Base-by-base conservation (phyloP, 2,329 filamentous ascomycete genomes). In the Meredithiella fracta region DNA sequence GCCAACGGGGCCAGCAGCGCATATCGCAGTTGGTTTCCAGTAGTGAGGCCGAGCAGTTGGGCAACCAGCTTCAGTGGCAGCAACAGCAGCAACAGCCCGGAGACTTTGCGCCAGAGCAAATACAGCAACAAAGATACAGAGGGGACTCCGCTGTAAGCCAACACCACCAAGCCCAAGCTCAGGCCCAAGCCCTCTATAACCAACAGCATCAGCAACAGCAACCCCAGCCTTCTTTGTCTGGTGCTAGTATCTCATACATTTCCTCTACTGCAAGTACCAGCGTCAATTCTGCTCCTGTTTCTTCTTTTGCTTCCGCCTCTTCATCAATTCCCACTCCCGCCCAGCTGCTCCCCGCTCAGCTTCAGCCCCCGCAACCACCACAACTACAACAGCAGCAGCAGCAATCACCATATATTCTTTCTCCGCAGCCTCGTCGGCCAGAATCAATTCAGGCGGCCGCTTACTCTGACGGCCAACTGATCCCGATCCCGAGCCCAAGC, bases 141-240 rank as follows among this genome's bases (percentile, higher is more conserved):
- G 47, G 53, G 34, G 40, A 53, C 55, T 53, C 61, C 60, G 44
- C 51, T 63, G 4, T 63, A 59, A 52, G 31, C 37, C 54, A 52
- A 9, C 55, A 62, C 58, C 66, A 68, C 60, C 68, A 72, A 61
- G 66, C 64, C 60, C 68, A 72, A 61, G 66, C 64, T 17, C 49
- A 51, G 23, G 49, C 49, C n/a, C 49, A 51, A 31, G 49, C 49
- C 26, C 49, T 25, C 25, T 29, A n/a, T 51, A 20, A 51, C 20
- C 54, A 54, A 17, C 53, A 56, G 47, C 54, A n/a, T n/a, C n/a
- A 50, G 9, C 62, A 67, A 20, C 68, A 69, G 50, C 69, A 70
- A 55, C 69, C 49, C n/a, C 49, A 69, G 20, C 44, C 52, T 31
- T 51, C 56, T 47, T 49, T 58, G 34, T 47, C 47, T 31, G 17